phyloP scores from a whole-genome alignment of 2,329 filamentous ascomycete species.

The Aureobasidium vineae region DNA sequence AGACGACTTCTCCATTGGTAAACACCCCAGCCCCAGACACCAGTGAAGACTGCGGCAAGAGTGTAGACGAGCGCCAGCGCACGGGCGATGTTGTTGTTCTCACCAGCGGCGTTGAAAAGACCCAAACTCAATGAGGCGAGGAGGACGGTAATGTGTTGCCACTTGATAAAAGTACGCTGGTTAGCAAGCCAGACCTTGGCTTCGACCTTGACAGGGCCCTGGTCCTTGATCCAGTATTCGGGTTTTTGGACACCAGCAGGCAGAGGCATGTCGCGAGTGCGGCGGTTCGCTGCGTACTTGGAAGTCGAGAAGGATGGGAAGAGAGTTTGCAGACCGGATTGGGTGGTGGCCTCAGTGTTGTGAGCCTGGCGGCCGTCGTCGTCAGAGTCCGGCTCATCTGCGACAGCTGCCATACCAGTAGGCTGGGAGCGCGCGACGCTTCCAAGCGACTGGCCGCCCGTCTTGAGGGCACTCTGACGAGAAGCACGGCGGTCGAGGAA shows the following conservation, averaged over 20 bases:
- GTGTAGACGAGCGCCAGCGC: constrained; percentile 81
- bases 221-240: constrained; percentile 87
- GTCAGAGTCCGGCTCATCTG: constrained; percentile 50
- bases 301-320: constrained; percentile 81
- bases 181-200: constrained; percentile 99
- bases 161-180: constrained; percentile 97
- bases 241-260: constrained; percentile 89
- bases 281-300: constrained; percentile 64
- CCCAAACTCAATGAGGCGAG: constrained; percentile 80
- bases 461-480: constrained; percentile 27
- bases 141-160: constrained; percentile 91
- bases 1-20: constrained; percentile 71
- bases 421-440: constrained; percentile 30
- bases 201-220: constrained; percentile 86
- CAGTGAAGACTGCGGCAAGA: constrained; percentile 75
- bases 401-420: constrained; percentile 38
- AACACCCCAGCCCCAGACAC: constrained; percentile 83
- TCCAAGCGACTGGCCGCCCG: constrained; percentile 28
- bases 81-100: constrained; percentile 69
- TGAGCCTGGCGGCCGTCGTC: constrained; percentile 46
- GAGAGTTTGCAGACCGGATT: constrained; percentile 63
- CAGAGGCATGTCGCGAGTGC: constrained; percentile 55
- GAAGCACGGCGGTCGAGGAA: constrained; percentile 9
- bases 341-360: constrained; percentile 48
- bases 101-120: constrained; percentile 82